Percentiles rank a stretch among this genome's conserved stretches.
phyloP scores from a whole-genome alignment of 73 alveolate genomes.

The Paramecium primaurelia region DNA sequence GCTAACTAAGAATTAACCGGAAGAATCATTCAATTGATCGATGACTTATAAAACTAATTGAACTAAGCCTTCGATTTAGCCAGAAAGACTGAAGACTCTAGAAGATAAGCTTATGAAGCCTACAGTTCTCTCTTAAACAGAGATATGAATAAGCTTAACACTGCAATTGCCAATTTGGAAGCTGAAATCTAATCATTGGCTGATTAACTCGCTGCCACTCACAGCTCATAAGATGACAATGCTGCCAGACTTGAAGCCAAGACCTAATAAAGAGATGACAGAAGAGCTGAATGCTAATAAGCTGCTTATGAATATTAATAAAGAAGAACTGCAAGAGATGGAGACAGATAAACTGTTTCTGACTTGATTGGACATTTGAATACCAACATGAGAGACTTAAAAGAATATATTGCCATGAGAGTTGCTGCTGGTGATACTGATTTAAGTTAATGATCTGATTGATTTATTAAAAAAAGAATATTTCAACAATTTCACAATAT shows the following conservation, averaged over 20 bases:
- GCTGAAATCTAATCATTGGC: constrained; percentile 56
- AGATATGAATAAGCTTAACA: constrained; percentile 47
- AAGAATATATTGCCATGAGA: constrained; percentile 47
- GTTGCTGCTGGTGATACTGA: constrained; percentile 49
- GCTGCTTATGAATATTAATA: constrained; percentile 55
- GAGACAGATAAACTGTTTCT: constrained; percentile 38
- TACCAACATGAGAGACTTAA: constrained; percentile 37
- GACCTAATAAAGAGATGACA: constrained; percentile 55
- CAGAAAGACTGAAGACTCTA: constrained; percentile 45
- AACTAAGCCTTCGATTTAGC: constrained; percentile 54
- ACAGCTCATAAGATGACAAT: background rate
- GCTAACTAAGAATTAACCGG: constrained; percentile 46
- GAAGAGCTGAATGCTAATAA: constrained; percentile 58
- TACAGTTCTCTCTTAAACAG: background rate
- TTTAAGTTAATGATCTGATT: background rate
- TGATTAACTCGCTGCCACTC: constrained; percentile 26
- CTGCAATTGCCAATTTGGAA: constrained; percentile 53
- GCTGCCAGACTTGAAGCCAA: constrained; percentile 14
- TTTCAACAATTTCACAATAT: background rate
- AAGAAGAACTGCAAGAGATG: constrained; percentile 60
- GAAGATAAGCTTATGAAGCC: background rate
- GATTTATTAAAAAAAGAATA: background rate
- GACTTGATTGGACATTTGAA: constrained; percentile 36
- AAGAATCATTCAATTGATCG: constrained; percentile 35
- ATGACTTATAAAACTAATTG: constrained; percentile 52